Base-by-base conservation (phyloP, 352 stramenopile genomes). In the Globisporangium heterothallicum region DNA sequence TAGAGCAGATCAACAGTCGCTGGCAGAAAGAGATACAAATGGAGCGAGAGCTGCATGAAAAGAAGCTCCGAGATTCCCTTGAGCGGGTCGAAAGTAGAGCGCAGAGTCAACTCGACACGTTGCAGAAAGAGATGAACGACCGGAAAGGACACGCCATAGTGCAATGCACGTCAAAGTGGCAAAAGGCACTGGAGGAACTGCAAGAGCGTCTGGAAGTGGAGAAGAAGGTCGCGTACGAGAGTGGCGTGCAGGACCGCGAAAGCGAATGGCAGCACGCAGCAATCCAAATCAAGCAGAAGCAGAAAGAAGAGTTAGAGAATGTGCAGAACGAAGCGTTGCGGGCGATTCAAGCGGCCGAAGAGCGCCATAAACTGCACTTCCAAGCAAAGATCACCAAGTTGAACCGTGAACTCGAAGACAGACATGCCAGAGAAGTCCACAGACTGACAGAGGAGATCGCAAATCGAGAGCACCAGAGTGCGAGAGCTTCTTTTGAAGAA, bases 251-350 rank as follows among this genome's bases (percentile, higher is more conserved):
- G 34, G 81, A 92, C 58, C 78, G 81, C 1, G 81, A 92, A 50
- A 71, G 62, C 9, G 78, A 90, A 38, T 92, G 81, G 81, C 81
- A 90, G 48, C 70, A 84, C 40, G 81, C 81, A 3, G 81, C 81
- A 2, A 16, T 63, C 4, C 67, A 84, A 45, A 90, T 92, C 56
- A 92, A 92, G 47, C 68, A 72, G 14, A 74, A 77, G 29, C 81
- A 92, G 32, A 79, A 83, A 22, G 74, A 88, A 30, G 78, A 88
- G 52, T 59, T 92, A 10, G 63, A 74, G 13, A 66, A 50, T 22
- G 70, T 87, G 4, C 73, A 85, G 34, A 70, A 69, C 12, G 77
- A 88, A 36, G 77, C 74, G 8, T n/a, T 88, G 25, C 62, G 66
- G 21, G 81, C 81, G 2, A 83, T 92, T 24, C 61, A 73, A 46